Conservation (phyloP, 108 stramenopile genomes). For the Skeletonema menzelii region DNA sequence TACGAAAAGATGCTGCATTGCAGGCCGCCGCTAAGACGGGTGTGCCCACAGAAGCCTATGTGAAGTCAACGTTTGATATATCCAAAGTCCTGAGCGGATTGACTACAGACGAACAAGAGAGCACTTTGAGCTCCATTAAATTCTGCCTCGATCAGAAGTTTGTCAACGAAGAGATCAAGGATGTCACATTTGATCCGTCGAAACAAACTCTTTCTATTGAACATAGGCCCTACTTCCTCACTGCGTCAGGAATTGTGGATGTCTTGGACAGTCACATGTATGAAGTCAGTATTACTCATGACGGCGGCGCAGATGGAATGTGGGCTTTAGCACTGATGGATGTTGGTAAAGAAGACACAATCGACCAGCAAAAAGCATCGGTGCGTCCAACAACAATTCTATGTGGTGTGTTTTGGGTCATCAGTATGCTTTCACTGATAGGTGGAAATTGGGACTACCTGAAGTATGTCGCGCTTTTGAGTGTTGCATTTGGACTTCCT, state of each 20-base stretch:
- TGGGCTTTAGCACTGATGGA: slow-evolving; percentile 29
- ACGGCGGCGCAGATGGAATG: slow-evolving; percentile 36
- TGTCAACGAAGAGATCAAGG: slow-evolving; percentile 6
- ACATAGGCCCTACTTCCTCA: slow-evolving; percentile 38
- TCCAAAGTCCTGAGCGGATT: slow-evolving; percentile 31
- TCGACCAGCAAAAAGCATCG: slow-evolving; percentile 19
- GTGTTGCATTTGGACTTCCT: slow-evolving; percentile 65
- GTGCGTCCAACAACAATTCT: slow-evolving; percentile 42
- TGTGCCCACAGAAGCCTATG: slow-evolving; percentile 23
- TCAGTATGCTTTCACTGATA: slow-evolving; percentile 63
- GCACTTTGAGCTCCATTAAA: slow-evolving; percentile 14
- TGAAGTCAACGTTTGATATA: slow-evolving; percentile 32
- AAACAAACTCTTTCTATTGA: slow-evolving; percentile 39
- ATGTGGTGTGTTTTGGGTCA: slow-evolving; percentile 60
- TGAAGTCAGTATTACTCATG: slow-evolving; percentile 6
- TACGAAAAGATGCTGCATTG: slow-evolving; percentile 47
- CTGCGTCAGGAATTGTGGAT: slow-evolving; percentile 29
- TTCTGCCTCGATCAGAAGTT: slow-evolving; percentile 15
- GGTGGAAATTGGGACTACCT: slow-evolving; percentile 66
- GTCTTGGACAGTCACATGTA: slow-evolving; percentile 25
- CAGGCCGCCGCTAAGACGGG: slow-evolving; percentile 13
- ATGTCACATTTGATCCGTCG: slow-evolving; percentile 19
- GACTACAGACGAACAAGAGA: slow-evolving; percentile 22
- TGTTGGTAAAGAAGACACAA: neutral
- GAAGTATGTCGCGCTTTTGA: slow-evolving; percentile 60